phyloP scores from a whole-genome alignment of 2,329 filamentous ascomycete species.

The Coniochaeta ligniaria region DNA sequence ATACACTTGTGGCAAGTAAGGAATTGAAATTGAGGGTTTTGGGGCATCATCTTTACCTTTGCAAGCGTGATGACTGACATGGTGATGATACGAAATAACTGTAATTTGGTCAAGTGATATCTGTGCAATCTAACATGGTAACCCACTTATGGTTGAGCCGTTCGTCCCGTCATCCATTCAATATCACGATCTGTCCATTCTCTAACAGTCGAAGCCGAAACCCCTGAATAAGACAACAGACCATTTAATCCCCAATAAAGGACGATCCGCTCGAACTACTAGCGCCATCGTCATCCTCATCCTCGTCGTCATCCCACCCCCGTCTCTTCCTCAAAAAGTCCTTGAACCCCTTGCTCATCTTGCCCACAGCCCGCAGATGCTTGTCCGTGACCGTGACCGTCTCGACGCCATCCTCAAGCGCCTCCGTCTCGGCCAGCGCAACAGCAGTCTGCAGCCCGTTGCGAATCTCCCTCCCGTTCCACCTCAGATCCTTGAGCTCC shows the following conservation, averaged over 20 bases:
- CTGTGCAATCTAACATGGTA: too few species aligned
- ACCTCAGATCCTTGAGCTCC: constrained; percentile 29
- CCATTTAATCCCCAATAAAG: neutral
- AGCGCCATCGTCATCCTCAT: constrained; percentile 2
- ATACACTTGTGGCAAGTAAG: neutral
- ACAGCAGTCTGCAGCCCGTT: constrained; percentile 35
- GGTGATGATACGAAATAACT: too few species aligned
- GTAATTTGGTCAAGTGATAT: too few species aligned
- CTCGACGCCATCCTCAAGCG: constrained; percentile 25
- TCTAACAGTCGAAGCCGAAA: too few species aligned
- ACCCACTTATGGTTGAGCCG: too few species aligned
- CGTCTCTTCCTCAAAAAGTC: constrained; percentile 17
- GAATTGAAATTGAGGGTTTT: neutral
- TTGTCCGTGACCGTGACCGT: constrained; percentile 22
- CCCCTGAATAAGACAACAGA: neutral
- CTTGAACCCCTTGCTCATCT: constrained; percentile 31
- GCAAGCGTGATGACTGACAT: neutral
- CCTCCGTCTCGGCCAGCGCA: constrained; percentile 34
- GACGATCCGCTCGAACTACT: neutral
- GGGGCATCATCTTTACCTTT: neutral
- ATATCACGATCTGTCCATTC: too few species aligned
- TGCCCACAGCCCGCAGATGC: constrained; percentile 26
- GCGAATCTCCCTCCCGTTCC: constrained; percentile 29
- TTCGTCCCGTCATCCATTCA: too few species aligned
- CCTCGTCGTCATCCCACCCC: constrained; percentile 9